phyloP scores from a whole-genome alignment of 345 rosid genomes.

The Lepidium africanum region DNA sequence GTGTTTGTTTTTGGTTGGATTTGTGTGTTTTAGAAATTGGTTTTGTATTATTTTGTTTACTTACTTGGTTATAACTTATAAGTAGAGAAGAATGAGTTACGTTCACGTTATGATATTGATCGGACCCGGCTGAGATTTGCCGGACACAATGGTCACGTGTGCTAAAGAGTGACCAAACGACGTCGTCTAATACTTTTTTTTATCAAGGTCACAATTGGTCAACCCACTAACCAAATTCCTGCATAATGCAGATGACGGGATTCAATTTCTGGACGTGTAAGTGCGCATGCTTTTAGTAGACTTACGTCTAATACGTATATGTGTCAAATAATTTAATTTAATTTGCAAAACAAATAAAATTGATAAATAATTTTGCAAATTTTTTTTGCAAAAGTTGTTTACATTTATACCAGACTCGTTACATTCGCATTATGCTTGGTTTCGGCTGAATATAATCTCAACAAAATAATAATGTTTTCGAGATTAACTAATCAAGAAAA shows the following conservation, averaged over 20 bases:
- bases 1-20: background rate
- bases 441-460: background rate
- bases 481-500: background rate
- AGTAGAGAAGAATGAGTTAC: background rate
- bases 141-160: background rate
- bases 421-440: constrained; percentile 11
- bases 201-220: too few species aligned
- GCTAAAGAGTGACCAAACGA: background rate
- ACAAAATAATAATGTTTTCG: background rate
- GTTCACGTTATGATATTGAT: background rate
- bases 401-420: constrained; percentile 3
- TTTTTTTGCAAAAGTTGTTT: background rate
- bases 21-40: background rate
- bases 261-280: too few species aligned
- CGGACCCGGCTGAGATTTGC: background rate
- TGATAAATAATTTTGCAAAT: background rate
- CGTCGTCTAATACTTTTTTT: background rate
- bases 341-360: background rate
- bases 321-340: background rate
- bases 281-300: too few species aligned
- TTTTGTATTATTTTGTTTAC: background rate
- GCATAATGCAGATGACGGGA: too few species aligned
- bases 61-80: background rate
- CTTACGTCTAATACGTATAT: background rate
- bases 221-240: too few species aligned